Base-by-base conservation (phyloP, 176 grass and related monocot genomes). In the Zoysia pacifica region DNA sequence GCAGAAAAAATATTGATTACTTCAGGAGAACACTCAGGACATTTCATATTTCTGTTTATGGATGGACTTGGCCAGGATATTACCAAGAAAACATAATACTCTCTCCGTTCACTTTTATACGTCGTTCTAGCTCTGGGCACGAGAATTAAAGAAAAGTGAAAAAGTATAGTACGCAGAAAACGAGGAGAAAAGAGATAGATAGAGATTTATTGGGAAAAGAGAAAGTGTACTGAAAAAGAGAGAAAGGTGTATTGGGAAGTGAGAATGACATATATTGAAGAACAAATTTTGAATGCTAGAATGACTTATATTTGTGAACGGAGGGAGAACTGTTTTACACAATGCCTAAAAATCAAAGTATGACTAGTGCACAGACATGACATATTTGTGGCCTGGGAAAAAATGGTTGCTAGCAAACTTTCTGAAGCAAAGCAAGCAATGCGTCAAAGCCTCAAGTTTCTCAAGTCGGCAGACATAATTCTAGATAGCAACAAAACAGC, bases 291-390 rank as follows among this genome's bases (percentile, higher is more conserved):
- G 28, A 28, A 28, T 28, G 28, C 28, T 28, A 28, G 28, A 28
- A 28, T 28, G 28, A 28, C 28, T 28, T 28, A 28, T 28, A 28
- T 28, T 28, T 28, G 28, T 28, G 28, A 28, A 28, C 28, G 28
- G 28, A 28, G 28, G 28, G 28, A 28, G 28, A 0, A 28, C 28
- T 28, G 28, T 28, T 28, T 28, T 35, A 63, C 11, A 6, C n/a
- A 50, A 42, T n/a, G 65, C 61, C 60, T 82, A 49, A 28, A 15
- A 77, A 72, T 62, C 55, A 61, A 47, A 48, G 9, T 73, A 35
- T 16, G 13, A 45, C 38, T 65, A 13, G 48, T 37, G 61, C 60
- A 65, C 37, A 9, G 9, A 58, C 47, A 28, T 28, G 28, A 28
- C 28, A 19, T n/a, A 42, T 42, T 41, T 64, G 20, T n/a, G 4